Conservation (phyloP, 2,329 filamentous ascomycete species). For the Claviceps lovelessii region DNA sequence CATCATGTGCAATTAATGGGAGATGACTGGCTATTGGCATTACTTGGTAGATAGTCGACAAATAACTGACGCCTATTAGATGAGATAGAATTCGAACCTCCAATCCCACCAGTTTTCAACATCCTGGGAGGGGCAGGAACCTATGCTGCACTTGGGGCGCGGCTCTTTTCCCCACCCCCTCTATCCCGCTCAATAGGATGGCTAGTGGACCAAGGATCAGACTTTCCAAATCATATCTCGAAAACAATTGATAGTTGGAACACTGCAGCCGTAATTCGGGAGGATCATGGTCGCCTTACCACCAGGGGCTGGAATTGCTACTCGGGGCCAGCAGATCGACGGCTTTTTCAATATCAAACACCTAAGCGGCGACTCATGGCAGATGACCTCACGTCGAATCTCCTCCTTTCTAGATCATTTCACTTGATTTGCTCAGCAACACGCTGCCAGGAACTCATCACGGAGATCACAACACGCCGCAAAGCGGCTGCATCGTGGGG, state of each 20-base stretch:
- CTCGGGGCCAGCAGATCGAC: conserved; percentile 49
- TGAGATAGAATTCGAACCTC: conserved; percentile 74
- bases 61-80: conserved; percentile 36
- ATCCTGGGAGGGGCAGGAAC: conserved; percentile 82
- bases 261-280: conserved; percentile 56
- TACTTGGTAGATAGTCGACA: neutral
- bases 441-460: conserved; percentile 62
- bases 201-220: conserved; percentile 79
- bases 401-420: conserved; percentile 63
- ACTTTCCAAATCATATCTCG: conserved; percentile 60
- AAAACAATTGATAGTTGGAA: conserved; percentile 57
- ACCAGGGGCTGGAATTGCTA: conserved; percentile 93
- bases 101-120: conserved; percentile 53
- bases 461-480: conserved; percentile 49
- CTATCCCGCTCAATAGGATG: conserved; percentile 61
- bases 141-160: conserved; percentile 76
- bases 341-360: conserved; percentile 75
- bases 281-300: conserved; percentile 54
- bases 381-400: conserved; percentile 47
- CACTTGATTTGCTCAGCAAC: conserved; percentile 74
- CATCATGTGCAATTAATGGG: neutral
- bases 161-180: conserved; percentile 63
- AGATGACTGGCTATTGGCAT: neutral
- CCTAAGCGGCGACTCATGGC: conserved; percentile 71
- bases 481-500: conserved; percentile 22